Conservation (phyloP, 2,329 filamentous ascomycete genomes). For the Dichotomopilus funicola region DNA sequence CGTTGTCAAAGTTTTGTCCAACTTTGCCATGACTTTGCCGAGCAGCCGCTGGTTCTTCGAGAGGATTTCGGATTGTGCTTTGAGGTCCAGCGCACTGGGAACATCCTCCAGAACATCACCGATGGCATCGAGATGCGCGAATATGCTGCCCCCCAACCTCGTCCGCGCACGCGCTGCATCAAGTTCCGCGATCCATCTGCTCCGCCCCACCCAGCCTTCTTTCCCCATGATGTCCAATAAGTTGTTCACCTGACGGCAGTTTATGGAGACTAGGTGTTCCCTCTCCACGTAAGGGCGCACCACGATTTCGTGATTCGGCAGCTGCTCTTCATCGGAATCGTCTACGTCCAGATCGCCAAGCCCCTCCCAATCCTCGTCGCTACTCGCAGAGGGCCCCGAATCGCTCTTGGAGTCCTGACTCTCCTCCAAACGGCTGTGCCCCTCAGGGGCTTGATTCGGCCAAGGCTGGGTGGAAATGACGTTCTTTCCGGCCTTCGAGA, state of each 20-base stretch:
- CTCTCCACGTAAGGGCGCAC: not conserved
- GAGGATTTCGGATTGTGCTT: not conserved
- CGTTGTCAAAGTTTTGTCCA: not conserved
- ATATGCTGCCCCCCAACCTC: not conserved
- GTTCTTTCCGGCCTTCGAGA: too few relatives aligned
- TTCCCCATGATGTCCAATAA: constrained; percentile 9
- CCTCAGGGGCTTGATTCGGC: too few relatives aligned
- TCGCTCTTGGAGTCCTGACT: too few relatives aligned
- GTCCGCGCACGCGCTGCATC: not conserved
- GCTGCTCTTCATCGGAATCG: not conserved
- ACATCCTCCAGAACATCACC: constrained; percentile 3
- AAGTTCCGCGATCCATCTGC: not conserved
- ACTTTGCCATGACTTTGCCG: not conserved
- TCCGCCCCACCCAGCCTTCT: constrained; percentile 10
- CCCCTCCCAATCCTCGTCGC: too few relatives aligned
- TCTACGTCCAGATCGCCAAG: not conserved
- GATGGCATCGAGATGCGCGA: not conserved
- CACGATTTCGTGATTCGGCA: not conserved
- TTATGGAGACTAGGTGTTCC: not conserved
- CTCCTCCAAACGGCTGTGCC: too few relatives aligned
- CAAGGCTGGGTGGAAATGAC: too few relatives aligned
- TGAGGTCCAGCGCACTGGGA: constrained; percentile 1
- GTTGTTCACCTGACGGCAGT: not conserved
- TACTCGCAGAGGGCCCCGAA: too few relatives aligned
- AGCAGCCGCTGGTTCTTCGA: not conserved